Conservation (phyloP, 345 rosid genomes). For the Salix brachista region DNA sequence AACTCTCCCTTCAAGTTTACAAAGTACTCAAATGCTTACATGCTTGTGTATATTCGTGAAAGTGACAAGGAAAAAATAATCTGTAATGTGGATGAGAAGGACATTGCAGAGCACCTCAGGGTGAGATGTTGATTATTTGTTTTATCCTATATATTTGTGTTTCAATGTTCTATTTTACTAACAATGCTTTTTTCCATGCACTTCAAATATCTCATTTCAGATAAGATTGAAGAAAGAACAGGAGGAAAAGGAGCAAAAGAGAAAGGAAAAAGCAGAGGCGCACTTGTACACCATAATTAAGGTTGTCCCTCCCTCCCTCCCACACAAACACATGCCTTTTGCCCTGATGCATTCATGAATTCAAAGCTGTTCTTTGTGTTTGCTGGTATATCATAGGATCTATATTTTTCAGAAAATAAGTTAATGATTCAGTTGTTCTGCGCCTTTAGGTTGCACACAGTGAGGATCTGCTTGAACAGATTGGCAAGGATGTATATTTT, state of each 20-base stretch:
- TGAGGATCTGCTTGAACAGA: constrained; percentile 47
- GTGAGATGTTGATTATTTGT: constrained; percentile 42
- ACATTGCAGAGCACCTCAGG: constrained; percentile 92
- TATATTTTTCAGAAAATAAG: background rate
- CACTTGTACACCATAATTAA: constrained; percentile 85
- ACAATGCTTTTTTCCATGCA: background rate
- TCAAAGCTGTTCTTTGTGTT: background rate
- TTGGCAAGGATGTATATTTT: constrained; percentile 36
- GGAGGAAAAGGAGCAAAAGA: constrained; percentile 89
- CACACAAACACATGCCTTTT: background rate
- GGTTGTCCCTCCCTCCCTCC: constrained; percentile 33
- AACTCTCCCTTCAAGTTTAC: constrained; percentile 87
- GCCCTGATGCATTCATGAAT: background rate
- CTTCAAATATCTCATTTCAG: constrained; percentile 29
- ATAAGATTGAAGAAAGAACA: constrained; percentile 90
- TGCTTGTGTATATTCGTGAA: constrained; percentile 98
- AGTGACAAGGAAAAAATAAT: constrained; percentile 93
- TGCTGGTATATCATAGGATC: background rate
- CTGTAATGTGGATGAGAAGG: constrained; percentile 95
- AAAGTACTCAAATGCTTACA: constrained; percentile 96
- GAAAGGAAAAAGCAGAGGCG: constrained; percentile 89
- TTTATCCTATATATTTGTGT: background rate
- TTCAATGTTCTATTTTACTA: background rate
- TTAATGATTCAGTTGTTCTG: background rate
- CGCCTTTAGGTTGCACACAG: constrained; percentile 43